Evolutionary conservation across 2,329 filamentous ascomycete species (phyloP).

Genomic region (Aotearoamyces nothofagi): DNA sequence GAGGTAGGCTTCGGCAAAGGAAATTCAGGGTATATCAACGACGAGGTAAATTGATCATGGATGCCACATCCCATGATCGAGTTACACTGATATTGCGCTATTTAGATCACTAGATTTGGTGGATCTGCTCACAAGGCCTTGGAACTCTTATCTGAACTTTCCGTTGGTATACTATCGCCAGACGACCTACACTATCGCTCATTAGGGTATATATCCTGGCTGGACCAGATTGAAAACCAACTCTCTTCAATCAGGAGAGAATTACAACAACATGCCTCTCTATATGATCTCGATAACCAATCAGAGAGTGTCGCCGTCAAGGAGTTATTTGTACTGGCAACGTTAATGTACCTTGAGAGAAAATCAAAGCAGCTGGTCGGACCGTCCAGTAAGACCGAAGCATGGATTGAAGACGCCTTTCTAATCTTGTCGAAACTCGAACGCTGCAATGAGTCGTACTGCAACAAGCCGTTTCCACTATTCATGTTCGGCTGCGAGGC

Average conservation of each 20-base stretch:
- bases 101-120: too few species aligned
- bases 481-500: conserved; percentile 1
- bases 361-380: conserved; percentile 2
- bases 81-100: too few species aligned
- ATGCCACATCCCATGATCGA: too few species aligned
- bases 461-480: conserved; percentile 1
- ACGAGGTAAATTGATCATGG: too few species aligned
- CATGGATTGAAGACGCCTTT: background rate
- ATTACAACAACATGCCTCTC: background rate
- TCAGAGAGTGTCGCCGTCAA: conserved; percentile 1
- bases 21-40: too few species aligned
- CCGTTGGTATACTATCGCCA: background rate
- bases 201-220: conserved; percentile 1
- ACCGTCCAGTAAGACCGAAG: conserved; percentile 1
- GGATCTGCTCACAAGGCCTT: too few species aligned
- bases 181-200: background rate
- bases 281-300: background rate
- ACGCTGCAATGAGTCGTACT: too few species aligned
- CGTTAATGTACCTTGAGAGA: background rate
- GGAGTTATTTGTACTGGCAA: conserved; percentile 1
- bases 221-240: conserved; percentile 1
- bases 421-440: conserved; percentile 1
- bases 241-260: background rate
- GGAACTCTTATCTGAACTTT: too few species aligned
- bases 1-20: too few species aligned